Evolutionary conservation across 2,329 filamentous ascomycete genomes (phyloP).

Genomic region (Fusarium buxicola): DNA sequence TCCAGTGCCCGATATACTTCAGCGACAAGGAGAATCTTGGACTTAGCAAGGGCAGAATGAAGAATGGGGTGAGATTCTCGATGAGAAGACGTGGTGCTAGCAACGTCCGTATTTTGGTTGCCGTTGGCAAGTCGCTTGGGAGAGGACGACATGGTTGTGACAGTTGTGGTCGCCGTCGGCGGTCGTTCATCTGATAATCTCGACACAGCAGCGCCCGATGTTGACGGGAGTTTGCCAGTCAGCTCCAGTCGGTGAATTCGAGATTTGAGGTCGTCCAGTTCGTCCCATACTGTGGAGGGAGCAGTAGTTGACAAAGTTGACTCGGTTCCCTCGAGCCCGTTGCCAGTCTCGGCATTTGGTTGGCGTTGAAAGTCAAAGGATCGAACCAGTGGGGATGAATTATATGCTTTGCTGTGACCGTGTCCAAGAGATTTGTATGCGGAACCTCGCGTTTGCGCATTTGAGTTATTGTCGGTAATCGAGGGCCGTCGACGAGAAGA

Average conservation of each 20-base stretch:
- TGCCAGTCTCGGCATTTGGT: slow-evolving; percentile 47
- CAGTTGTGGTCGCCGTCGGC: slow-evolving; percentile 88
- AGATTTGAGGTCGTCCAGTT: slow-evolving; percentile 94
- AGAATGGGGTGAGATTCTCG: slow-evolving; percentile 80
- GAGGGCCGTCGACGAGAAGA: slow-evolving; percentile 56
- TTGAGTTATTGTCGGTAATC: slow-evolving; percentile 60
- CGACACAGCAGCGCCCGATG: slow-evolving; percentile 83
- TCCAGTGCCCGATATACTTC: slow-evolving; percentile 85
- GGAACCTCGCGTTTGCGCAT: slow-evolving; percentile 56
- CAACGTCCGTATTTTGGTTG: slow-evolving; percentile 50
- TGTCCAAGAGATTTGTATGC: slow-evolving; percentile 54
- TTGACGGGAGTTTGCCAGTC: slow-evolving; percentile 86
- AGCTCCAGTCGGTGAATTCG: slow-evolving; percentile 90
- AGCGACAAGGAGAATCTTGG: slow-evolving; percentile 74
- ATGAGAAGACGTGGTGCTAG: slow-evolving; percentile 56
- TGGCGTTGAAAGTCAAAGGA: slow-evolving; percentile 51
- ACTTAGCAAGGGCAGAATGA: slow-evolving; percentile 82
- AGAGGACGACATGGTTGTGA: slow-evolving; percentile 90
- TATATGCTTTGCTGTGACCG: slow-evolving; percentile 56
- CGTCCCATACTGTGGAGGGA: slow-evolving; percentile 96
- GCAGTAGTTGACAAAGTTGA: slow-evolving; percentile 90
- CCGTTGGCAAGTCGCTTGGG: slow-evolving; percentile 72
- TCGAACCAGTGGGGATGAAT: slow-evolving; percentile 69
- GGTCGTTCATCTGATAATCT: slow-evolving; percentile 83
- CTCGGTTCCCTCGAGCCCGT: slow-evolving; percentile 76